Base-by-base conservation (phyloP, 495 filamentous ascomycete genomes). In the Lepidopterella palustris region DNA sequence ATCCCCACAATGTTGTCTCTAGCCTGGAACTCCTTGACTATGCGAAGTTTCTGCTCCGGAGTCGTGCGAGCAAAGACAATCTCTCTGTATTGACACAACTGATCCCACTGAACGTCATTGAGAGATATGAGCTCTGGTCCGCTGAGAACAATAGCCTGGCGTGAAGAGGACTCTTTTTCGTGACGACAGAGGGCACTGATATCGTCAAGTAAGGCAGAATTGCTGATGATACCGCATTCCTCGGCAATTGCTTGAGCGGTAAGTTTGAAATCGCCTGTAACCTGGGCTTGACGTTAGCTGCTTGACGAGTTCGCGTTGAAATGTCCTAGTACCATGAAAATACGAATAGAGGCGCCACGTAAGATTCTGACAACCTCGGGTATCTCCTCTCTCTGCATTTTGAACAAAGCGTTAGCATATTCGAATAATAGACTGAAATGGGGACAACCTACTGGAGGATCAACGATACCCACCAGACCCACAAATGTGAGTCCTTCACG, bases 31-130 rank as follows among this genome's bases (percentile, higher is more conserved):
- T 87, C 84, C 24, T 78, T 78, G 13, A 91, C 85, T 57, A 90
- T 89, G 21, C 84, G 81, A 2, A 89, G 77, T 62, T 90, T 90
- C 59, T 90, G 87, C 62, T 90, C 87, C 0, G 86, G 85, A 0
- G 84, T 89, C 3, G 87, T 89, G 0, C 85, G 77, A 8, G 85
- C 81, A 64, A 88, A 88, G 32, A 87, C 82, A 31, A 86, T 81
- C 57, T 85, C 84, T 13, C 79, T 69, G 55, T 86, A 87, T 15
- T 71, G 66, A 42, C 77, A 82, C 8, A 87, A 66, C 23, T 72
- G 70, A 25, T 80, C 73, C 84, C 83, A 87, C 42, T 86, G 78
- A 13, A 77, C 65, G 3, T 80, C 71, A 24, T 77, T 82, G 5
- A 88, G 71, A 0, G 73, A 74, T 0, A 84, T 77, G 6, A 88